Evolutionary conservation across 108 stramenopile genomes (phyloP).

Genomic region (Cyclotella cryptica): DNA sequence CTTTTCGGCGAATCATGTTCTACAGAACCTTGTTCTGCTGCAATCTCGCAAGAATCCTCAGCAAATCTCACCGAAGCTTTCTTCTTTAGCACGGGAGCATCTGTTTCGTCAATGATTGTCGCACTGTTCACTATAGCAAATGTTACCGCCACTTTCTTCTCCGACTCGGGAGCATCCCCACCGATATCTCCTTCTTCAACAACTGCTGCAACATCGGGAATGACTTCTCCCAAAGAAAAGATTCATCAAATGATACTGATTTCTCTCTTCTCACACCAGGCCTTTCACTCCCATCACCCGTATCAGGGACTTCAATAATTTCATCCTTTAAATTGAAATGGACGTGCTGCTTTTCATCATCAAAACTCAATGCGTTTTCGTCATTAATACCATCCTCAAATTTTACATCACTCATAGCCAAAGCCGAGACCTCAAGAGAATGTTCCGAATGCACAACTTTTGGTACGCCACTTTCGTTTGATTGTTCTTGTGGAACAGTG

Average conservation of each 20-base stretch:
- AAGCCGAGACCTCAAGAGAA: conserved; percentile 11
- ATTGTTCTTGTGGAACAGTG: background rate
- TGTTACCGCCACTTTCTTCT: background rate
- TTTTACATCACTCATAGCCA: conserved; percentile 15
- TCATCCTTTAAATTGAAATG: conserved; percentile 17
- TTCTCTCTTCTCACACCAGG: conserved; percentile 8
- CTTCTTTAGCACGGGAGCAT: background rate
- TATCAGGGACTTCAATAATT: background rate
- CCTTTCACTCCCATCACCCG: background rate
- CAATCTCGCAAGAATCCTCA: background rate
- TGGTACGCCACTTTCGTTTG: background rate
- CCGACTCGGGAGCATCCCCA: background rate
- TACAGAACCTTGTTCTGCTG: background rate
- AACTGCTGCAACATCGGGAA: conserved; percentile 6
- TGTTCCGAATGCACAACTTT: background rate
- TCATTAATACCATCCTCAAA: conserved; percentile 1
- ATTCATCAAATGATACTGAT: conserved; percentile 24
- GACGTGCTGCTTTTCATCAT: conserved; percentile 10
- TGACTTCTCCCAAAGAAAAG: conserved; percentile 14
- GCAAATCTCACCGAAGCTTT: conserved; percentile 1
- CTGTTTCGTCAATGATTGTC: background rate
- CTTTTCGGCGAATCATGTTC: background rate
- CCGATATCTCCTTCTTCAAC: background rate
- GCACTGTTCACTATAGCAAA: background rate
- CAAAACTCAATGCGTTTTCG: background rate